These are phyloP conservation scores for Chlamydomonas applanata DNA, from an alignment of 139 green algal species.

Conservation along the genomic window DNA sequence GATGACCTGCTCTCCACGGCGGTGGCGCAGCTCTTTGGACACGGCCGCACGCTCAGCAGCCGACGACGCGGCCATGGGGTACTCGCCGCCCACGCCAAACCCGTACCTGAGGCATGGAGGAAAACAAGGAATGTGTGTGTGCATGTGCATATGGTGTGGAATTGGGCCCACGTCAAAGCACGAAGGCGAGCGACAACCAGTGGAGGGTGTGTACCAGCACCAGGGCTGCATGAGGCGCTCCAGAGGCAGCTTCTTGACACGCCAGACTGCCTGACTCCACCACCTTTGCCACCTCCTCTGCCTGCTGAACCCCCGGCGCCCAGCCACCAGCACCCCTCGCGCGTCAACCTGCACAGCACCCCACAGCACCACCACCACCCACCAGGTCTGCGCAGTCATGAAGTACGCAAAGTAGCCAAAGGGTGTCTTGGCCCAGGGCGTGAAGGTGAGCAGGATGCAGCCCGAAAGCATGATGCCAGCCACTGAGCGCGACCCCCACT, in stretches of 20 bases:
- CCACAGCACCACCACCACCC: too few relatives aligned
- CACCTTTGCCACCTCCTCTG: too few relatives aligned
- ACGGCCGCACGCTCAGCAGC: conserved; percentile 73
- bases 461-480: conserved; percentile 67
- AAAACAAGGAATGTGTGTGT: too few relatives aligned
- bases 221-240: too few relatives aligned
- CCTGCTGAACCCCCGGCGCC: too few relatives aligned
- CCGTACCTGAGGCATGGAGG: conserved; percentile 33
- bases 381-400: conserved; percentile 44
- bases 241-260: too few relatives aligned
- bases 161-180: too few relatives aligned
- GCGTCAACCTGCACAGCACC: too few relatives aligned
- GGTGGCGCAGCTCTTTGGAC: conserved; percentile 39
- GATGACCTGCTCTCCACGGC: conserved; percentile 50
- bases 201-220: too few relatives aligned
- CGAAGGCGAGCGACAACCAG: too few relatives aligned
- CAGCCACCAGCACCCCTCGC: too few relatives aligned
- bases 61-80: conserved; percentile 73
- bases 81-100: conserved; percentile 64
- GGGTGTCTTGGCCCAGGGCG: conserved; percentile 15
- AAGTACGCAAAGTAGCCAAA: conserved; percentile 48
- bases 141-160: too few relatives aligned
- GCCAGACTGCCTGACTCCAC: background rate
- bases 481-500: conserved; percentile 58
- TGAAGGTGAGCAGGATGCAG: conserved; percentile 59